Conservation (phyloP, 2,329 filamentous ascomycete species). For the Sphaerostilbella broomeana region DNA sequence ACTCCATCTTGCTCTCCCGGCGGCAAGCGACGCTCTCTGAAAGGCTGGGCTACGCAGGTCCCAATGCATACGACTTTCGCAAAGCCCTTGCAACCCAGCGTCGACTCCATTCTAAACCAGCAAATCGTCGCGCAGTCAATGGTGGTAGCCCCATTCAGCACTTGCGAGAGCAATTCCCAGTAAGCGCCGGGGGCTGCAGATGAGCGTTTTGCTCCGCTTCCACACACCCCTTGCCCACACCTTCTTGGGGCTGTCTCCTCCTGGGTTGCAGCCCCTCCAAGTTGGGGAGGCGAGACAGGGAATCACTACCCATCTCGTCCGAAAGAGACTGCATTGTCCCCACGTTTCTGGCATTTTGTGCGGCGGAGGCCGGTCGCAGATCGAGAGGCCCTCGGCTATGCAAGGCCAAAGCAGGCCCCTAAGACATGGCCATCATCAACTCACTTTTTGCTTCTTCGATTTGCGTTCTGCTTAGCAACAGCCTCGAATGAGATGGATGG, state of each 20-base stretch:
- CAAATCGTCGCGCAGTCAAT: slow-evolving; percentile 8
- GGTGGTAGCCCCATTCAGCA: slow-evolving; percentile 10
- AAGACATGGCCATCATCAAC: slow-evolving; percentile 6
- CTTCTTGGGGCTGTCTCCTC: slow-evolving; percentile 6
- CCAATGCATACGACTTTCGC: slow-evolving; percentile 17
- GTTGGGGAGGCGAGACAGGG: slow-evolving; percentile 6
- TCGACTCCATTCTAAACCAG: slow-evolving; percentile 9
- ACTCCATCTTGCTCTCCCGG: slow-evolving; percentile 20
- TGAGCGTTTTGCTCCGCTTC: not conserved
- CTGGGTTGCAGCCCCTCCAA: slow-evolving; percentile 4
- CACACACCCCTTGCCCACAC: not conserved
- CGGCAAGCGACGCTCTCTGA: slow-evolving; percentile 34
- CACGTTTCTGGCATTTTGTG: slow-evolving; percentile 21
- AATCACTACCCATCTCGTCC: slow-evolving; percentile 2
- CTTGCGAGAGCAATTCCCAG: slow-evolving; percentile 5
- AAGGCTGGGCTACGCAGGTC: slow-evolving; percentile 26
- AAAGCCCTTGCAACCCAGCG: slow-evolving; percentile 12
- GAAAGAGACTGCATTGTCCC: slow-evolving; percentile 21
- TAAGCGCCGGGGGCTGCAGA: slow-evolving; percentile 13
- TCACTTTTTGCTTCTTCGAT: slow-evolving; percentile 2
- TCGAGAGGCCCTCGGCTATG: slow-evolving; percentile 34
- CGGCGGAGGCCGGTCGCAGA: slow-evolving; percentile 29
- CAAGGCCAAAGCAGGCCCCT: slow-evolving; percentile 23
- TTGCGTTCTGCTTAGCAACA: not conserved
- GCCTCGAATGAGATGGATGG: no score